These are phyloP conservation scores for Podospora didyma DNA, from an alignment of 495 filamentous ascomycete genomes.

Conservation along the genomic window DNA sequence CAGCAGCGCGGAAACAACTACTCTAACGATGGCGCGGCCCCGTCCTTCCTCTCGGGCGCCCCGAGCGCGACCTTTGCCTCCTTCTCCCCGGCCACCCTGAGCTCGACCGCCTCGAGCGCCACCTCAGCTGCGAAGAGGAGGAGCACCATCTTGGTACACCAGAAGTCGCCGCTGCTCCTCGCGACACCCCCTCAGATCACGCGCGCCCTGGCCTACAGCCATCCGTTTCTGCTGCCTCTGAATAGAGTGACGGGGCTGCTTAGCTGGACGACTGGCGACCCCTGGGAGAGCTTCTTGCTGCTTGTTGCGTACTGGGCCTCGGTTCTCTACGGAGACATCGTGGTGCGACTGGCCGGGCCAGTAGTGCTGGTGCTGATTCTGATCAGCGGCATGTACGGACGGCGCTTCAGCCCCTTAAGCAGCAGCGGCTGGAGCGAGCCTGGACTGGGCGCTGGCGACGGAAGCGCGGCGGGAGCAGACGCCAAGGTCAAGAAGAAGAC, in stretches of 20 bases:
- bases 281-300: conserved; percentile 94
- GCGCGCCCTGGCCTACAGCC: conserved; percentile 85
- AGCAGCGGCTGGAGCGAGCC: conserved; percentile 69
- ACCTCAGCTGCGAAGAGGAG: conserved; percentile 70
- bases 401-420: conserved; percentile 85
- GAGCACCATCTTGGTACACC: conserved; percentile 90
- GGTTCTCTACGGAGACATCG: conserved; percentile 77
- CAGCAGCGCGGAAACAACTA: conserved; percentile 16
- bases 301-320: conserved; percentile 79
- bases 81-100: conserved; percentile 80
- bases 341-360: conserved; percentile 77
- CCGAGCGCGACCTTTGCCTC: conserved; percentile 30
- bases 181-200: conserved; percentile 94
- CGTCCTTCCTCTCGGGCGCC: conserved; percentile 16
- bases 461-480: conserved; percentile 7
- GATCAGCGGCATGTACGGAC: conserved; percentile 87
- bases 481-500: conserved; percentile 17
- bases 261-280: conserved; percentile 89
- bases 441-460: conserved; percentile 21
- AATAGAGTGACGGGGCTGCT: conserved; percentile 79
- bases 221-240: conserved; percentile 83
- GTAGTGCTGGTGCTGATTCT: conserved; percentile 72
- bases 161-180: conserved; percentile 89
- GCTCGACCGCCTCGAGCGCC: conserved; percentile 44
- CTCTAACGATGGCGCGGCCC: conserved; percentile 22